Conservation (phyloP, 805 yeast genomes). For the Teunomyces barrocoloradensis region DNA sequence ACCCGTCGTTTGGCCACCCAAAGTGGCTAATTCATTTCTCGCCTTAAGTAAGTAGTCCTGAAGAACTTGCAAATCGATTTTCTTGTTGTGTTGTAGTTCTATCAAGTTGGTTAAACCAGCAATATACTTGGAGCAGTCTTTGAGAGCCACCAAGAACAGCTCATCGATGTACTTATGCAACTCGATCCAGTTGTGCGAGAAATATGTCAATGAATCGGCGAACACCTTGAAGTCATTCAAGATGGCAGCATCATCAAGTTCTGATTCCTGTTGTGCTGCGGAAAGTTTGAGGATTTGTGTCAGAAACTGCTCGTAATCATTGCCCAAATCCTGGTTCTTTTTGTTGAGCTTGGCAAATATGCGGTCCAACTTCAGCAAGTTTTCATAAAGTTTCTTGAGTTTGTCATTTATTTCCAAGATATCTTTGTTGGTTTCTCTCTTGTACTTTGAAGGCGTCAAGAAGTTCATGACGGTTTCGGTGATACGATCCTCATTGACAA, state of each 20-base stretch:
- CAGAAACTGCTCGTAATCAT: slow-evolving; percentile 70
- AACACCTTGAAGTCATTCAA: slow-evolving; percentile 34
- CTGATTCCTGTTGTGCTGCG: slow-evolving; percentile 41
- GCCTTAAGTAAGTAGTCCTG: slow-evolving; percentile 76
- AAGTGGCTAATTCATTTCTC: slow-evolving; percentile 53
- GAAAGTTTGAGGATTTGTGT: slow-evolving; percentile 68
- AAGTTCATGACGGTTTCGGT: slow-evolving; percentile 92
- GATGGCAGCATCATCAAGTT: slow-evolving; percentile 14
- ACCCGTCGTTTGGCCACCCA: slow-evolving; percentile 17
- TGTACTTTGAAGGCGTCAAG: slow-evolving; percentile 66
- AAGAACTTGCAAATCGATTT: slow-evolving; percentile 84
- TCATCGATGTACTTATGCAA: slow-evolving; percentile 60
- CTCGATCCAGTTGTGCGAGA: slow-evolving; percentile 39
- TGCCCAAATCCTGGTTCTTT: slow-evolving; percentile 68
- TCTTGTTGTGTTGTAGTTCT: slow-evolving; percentile 85
- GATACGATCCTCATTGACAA: slow-evolving; percentile 68
- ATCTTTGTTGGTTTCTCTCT: slow-evolving; percentile 72
- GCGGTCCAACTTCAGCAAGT: slow-evolving; percentile 72
- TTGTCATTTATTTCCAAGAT: slow-evolving; percentile 66
- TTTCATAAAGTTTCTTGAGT: slow-evolving; percentile 80
- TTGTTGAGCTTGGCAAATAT: slow-evolving; percentile 70
- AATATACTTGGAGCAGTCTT: slow-evolving; percentile 79
- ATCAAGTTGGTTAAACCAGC: slow-evolving; percentile 52
- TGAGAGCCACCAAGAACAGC: slow-evolving; percentile 75
- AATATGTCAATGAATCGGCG: slow-evolving; percentile 35